Conservation (phyloP, 78 protist genomes). For the Blattamonas nauphoetae region DNA sequence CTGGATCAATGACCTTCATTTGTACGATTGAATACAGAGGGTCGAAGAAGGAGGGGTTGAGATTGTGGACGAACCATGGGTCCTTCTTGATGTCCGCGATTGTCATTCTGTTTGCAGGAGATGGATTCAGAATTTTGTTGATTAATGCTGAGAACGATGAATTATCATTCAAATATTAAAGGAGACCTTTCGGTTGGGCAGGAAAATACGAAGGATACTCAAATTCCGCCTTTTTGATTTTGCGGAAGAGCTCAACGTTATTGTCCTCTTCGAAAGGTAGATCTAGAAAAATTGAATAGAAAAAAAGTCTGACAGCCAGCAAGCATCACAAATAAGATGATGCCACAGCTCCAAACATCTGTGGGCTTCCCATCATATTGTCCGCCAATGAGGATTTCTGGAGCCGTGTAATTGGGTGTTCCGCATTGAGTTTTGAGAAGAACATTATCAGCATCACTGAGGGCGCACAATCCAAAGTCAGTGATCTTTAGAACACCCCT, state of each 20-base stretch:
- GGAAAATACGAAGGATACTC: constrained; percentile 10
- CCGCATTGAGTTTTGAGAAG: constrained; percentile 44
- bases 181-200: not conserved
- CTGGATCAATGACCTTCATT: too few relatives aligned
- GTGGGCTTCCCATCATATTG: constrained; percentile 54
- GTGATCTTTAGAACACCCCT: constrained; percentile 40
- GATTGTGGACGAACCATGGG: not conserved
- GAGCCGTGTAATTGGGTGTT: constrained; percentile 51
- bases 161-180: not conserved
- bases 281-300: not conserved
- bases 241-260: constrained; percentile 19
- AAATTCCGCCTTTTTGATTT: constrained; percentile 17
- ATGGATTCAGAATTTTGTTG: not conserved
- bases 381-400: constrained; percentile 25
- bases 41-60: too few relatives aligned
- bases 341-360: constrained; percentile 62
- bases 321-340: constrained; percentile 46
- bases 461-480: constrained; percentile 52
- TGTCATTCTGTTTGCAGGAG: not conserved
- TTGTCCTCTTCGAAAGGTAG: constrained; percentile 34
- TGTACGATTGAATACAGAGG: too few relatives aligned
- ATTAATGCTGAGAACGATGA: not conserved
- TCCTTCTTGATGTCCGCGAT: not conserved
- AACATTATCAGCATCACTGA: not conserved
- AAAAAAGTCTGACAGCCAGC: constrained; percentile 26